Percentiles rank a stretch among this genome's conserved stretches.
These are phyloP conservation scores for Pelargonium australe DNA, from an alignment of 441 rosid species.

Conservation along the genomic window DNA sequence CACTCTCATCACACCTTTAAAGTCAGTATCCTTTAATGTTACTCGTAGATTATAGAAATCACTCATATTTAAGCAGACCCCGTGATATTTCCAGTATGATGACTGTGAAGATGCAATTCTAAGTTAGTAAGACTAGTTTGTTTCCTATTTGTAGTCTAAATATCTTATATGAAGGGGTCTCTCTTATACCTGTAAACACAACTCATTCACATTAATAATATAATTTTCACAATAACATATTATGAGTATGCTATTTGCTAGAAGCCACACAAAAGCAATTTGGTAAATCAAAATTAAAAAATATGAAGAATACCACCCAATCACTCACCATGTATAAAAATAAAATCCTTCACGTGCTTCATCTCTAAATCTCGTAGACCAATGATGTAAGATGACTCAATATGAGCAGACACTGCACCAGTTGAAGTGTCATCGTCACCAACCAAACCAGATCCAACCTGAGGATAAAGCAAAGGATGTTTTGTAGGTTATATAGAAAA, in stretches of 20 bases:
- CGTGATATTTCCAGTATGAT: no score
- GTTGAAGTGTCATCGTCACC: conserved; percentile 78
- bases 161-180: no score
- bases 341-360: conserved; percentile 92
- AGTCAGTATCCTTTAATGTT: background rate
- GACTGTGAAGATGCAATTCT: no score
- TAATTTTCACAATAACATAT: no score
- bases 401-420: conserved; percentile 59
- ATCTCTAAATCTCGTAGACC: conserved; percentile 79
- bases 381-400: conserved; percentile 83
- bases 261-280: background rate
- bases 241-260: background rate
- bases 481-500: conserved; percentile 5
- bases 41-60: background rate
- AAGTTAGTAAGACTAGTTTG: no score
- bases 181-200: no score
- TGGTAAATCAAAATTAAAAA: background rate
- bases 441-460: conserved; percentile 86
- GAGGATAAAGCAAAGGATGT: conserved; percentile 10
- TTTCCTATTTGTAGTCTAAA: no score
- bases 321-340: conserved; percentile 83
- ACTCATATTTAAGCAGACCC: background rate
- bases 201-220: no score
- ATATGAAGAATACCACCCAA: conserved; percentile 14
- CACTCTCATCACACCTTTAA: background rate